A percentile compares a stretch with the other conserved stretches of the same genome.
These are phyloP conservation scores for Aspergillus sp. DNA, from an alignment of 2,329 filamentous ascomycete genomes.

Conservation along the genomic window DNA sequence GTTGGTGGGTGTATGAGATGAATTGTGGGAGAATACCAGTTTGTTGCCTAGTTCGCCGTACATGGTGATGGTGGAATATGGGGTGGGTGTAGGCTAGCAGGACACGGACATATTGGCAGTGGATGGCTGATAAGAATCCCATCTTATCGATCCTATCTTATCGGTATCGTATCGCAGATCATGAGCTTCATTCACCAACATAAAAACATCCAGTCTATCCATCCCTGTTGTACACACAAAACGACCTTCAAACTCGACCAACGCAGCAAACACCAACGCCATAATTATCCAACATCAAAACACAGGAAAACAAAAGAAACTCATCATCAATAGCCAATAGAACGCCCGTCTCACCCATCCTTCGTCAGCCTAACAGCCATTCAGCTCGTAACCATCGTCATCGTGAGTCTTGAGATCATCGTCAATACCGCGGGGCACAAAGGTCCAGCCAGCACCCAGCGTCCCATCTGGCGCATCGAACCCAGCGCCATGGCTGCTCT, in stretches of 20 bases:
- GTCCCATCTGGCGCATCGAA: conserved; percentile 34
- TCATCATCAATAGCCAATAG: no score
- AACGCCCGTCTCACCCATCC: not conserved
- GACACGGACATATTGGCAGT: no score
- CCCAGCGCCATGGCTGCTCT: conserved; percentile 26
- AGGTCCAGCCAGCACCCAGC: conserved; percentile 38
- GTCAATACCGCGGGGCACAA: conserved; percentile 11
- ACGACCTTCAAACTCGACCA: no score
- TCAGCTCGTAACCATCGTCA: conserved; percentile 6
- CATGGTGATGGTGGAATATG: conserved; percentile 43
- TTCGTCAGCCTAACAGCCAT: not conserved
- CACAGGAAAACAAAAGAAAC: no score
- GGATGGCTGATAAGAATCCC: no score
- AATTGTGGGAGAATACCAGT: no score
- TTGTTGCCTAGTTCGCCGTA: conserved; percentile 84
- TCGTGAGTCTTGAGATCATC: conserved; percentile 1
- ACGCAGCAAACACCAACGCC: not conserved
- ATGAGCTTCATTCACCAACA: no score
- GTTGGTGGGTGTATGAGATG: no score
- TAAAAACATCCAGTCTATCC: no score
- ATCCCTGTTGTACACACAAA: no score
- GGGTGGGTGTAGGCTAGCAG: not conserved
- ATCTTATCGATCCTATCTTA: not conserved
- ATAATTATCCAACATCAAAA: no score
- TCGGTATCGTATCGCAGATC: no score